Evolutionary conservation across 352 stramenopile genomes (phyloP).

Genomic region (Globisporangium nunn): DNA sequence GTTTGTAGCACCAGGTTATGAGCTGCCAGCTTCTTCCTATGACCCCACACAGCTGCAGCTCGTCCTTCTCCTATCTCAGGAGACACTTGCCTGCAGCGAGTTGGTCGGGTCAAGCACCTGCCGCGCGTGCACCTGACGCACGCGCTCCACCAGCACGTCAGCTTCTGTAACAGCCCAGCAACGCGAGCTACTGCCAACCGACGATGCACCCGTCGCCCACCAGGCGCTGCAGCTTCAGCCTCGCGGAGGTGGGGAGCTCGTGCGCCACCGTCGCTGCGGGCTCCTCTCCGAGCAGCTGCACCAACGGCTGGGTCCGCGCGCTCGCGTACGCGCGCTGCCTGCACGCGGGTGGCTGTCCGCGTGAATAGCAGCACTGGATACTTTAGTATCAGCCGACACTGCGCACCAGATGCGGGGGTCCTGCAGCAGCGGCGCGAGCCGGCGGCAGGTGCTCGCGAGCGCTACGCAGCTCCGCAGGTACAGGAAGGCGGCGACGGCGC

Average conservation of each 20-base stretch:
- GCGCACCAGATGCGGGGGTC: slow-evolving; percentile 36
- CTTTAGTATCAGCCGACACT: neutral
- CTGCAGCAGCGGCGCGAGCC: slow-evolving; percentile 30
- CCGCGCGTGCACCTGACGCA: slow-evolving; percentile 29
- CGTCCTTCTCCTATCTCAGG: neutral
- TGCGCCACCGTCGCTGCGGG: neutral
- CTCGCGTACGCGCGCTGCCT: slow-evolving; percentile 31
- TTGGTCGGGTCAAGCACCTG: slow-evolving; percentile 42
- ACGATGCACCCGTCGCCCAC: slow-evolving; percentile 12
- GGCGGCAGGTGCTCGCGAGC: slow-evolving; percentile 29
- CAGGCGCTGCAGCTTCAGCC: slow-evolving; percentile 34
- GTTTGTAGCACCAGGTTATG: neutral
- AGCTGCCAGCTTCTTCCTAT: neutral
- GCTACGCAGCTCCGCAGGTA: slow-evolving; percentile 24
- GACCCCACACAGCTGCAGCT: neutral
- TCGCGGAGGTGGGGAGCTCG: slow-evolving; percentile 2
- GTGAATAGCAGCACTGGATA: neutral
- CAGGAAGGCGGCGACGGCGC: slow-evolving; percentile 29
- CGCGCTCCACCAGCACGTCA: neutral
- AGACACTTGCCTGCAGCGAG: slow-evolving; percentile 16
- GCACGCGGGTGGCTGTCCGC: neutral
- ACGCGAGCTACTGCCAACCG: no score
- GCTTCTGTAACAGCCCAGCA: no score
- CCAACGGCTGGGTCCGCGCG: slow-evolving; percentile 22
- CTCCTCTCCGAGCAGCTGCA: slow-evolving; percentile 18